Evolutionary conservation across 106 monocot genomes (phyloP), one percentile per base, ranked within the genome.

Genomic region (Dioscorea dumetorum): DNA sequence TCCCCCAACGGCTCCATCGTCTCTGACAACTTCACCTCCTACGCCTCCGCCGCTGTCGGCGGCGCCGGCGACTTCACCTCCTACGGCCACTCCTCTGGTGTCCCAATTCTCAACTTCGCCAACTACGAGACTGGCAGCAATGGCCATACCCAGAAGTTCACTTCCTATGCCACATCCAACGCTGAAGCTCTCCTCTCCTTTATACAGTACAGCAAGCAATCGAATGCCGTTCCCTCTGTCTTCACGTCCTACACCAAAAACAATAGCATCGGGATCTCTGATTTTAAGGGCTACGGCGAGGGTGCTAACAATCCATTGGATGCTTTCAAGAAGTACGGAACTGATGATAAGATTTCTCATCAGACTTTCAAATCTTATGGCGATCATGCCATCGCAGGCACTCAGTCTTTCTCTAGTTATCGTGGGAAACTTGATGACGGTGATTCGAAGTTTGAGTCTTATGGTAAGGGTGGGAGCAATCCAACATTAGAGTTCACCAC

Each of bases 11-110:
- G 86, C 50, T 90, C 87, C 67, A 79, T 89, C 33, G 81, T 76
- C 61, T 87, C 90, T 57, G 19, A 76, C 61, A 99, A 99, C 79
- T 93, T 99, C 90, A 90, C 92, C 65, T 73, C 72, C 18, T 99
- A 99, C 75, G 86, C 70, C 69, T 48, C 77, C 68, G 48, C 59
- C 53, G 69, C 88, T 18, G 67, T 61, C 22, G 88, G 78, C 51
- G 99, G 90, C 23, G 6, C 81, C 51, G 74, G 76, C 22, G 69
- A 73, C 4, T 99, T 92, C 73, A n/a, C 72, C 33, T 3, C 63
- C 70, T 93, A 93, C 72, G 77, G 59, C 67, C 57, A 24, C 13
- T 24, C 21, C 22, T 24, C 75, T 60, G 89, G 91, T 68, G 76
- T 70, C 34, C 86, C 84, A 7, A 34, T 73, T 50, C 77, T 86